Conservation (phyloP, 176 grass and related monocot species). For the maize (Zea mays) region Zm-B73-REFERENCE-NAM-5.0 NC_050096.1:292450001-292450500, state of each 20-base stretch:
- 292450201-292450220: background rate
- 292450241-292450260: conserved; percentile 22
- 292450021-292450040: conserved; percentile 1
- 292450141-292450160: conserved; percentile 61
- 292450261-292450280: conserved; percentile 3
- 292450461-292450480: conserved; percentile 13
- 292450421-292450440: background rate
- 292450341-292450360: conserved; percentile 95
- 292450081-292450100: conserved; percentile 94
- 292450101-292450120: conserved; percentile 99
- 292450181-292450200: conserved; percentile 13
- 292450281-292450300: conserved; percentile 50
- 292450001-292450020: conserved; percentile 79
- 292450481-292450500: background rate
- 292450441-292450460: background rate
- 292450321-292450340: conserved; percentile 99
- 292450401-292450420: conserved; percentile 54
- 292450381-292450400: conserved; percentile 99
- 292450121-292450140: conserved; percentile 99
- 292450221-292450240: background rate
- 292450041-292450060: conserved; percentile 19
- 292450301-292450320: conserved; percentile 99
- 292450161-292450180: conserved; percentile 21
- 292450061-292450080: conserved; percentile 28
- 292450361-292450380: conserved; percentile 97